Evolutionary conservation across 345 rosid species (phyloP).

Genomic region (Populus deltoides): DNA sequence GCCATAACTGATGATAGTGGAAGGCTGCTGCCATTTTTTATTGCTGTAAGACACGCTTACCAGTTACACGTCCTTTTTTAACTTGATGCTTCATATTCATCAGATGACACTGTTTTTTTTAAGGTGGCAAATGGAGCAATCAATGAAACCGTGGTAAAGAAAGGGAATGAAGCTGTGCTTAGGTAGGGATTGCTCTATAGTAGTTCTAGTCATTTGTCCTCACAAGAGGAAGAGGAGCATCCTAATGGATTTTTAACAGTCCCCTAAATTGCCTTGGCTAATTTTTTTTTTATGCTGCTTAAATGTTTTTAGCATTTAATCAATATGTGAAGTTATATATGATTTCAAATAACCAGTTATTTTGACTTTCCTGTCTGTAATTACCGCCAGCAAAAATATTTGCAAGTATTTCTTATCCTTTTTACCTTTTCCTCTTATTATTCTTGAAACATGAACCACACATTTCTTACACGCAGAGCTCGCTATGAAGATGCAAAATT

Average conservation of each 20-base stretch:
- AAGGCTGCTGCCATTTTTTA: conserved; percentile 74
- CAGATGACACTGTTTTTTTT: conserved; percentile 20
- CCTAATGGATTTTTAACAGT: neutral
- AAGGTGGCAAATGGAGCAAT: conserved; percentile 97
- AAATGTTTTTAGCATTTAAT: neutral
- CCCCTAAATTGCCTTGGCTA: neutral
- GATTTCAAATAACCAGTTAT: neutral
- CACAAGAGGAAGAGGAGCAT: neutral
- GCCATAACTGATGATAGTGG: conserved; percentile 63
- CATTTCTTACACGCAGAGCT: conserved; percentile 56
- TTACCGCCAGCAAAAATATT: neutral
- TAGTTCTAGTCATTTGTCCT: neutral
- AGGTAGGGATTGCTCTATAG: conserved; percentile 47
- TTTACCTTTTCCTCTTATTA: too few species aligned
- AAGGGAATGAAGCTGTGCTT: conserved; percentile 99
- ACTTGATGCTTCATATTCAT: conserved; percentile 17
- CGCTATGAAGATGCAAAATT: conserved; percentile 97
- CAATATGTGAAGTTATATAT: neutral
- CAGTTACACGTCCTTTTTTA: conserved; percentile 12
- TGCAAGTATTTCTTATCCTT: neutral
- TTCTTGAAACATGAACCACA: neutral
- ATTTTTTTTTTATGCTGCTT: neutral
- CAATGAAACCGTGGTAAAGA: conserved; percentile 64
- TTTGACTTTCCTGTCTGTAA: neutral
- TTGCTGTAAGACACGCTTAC: conserved; percentile 56